Conservation (phyloP, 2,329 filamentous ascomycete species). For the Trichoderma arundinaceum region DNA sequence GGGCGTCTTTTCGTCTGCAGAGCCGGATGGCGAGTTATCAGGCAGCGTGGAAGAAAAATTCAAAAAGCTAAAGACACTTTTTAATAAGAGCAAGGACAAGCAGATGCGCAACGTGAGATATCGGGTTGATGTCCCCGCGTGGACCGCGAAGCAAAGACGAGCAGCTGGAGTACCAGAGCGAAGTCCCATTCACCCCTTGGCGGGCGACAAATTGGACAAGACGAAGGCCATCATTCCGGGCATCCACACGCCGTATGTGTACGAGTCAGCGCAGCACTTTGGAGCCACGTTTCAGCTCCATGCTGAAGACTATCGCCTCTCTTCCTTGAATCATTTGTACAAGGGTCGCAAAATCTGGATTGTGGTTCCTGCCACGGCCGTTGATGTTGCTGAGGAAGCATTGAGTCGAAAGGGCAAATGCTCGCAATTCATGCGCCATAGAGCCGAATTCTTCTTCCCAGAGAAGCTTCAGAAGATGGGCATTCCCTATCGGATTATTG, state of each 20-base stretch:
- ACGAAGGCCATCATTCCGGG: constrained; percentile 49
- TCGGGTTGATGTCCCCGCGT: constrained; percentile 48
- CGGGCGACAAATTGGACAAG: constrained; percentile 46
- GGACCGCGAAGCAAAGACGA: constrained; percentile 45
- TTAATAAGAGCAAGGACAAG: constrained; percentile 44
- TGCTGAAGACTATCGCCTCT: constrained; percentile 49
- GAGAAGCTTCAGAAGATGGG: constrained; percentile 48
- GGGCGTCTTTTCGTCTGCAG: constrained; percentile 42
- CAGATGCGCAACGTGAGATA: constrained; percentile 48
- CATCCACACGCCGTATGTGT: constrained; percentile 50
- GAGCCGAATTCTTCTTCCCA: constrained; percentile 50
- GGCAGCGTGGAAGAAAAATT: constrained; percentile 40
- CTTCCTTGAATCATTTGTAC: constrained; percentile 49
- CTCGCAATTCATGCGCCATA: constrained; percentile 51
- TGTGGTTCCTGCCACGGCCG: constrained; percentile 46
- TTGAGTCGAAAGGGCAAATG: constrained; percentile 44
- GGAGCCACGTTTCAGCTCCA: constrained; percentile 50
- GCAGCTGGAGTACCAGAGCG: constrained; percentile 46
- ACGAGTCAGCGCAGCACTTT: constrained; percentile 48
- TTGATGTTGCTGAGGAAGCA: constrained; percentile 44
- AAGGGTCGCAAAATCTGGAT: constrained; percentile 50
- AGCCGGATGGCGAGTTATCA: constrained; percentile 37
- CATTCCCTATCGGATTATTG: constrained; percentile 47
- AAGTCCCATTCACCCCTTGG: constrained; percentile 48
- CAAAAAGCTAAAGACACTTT: constrained; percentile 45